Evolutionary conservation across 2,329 filamentous ascomycete genomes (phyloP).

Genomic region (Malbranchea cinnamomea): DNA sequence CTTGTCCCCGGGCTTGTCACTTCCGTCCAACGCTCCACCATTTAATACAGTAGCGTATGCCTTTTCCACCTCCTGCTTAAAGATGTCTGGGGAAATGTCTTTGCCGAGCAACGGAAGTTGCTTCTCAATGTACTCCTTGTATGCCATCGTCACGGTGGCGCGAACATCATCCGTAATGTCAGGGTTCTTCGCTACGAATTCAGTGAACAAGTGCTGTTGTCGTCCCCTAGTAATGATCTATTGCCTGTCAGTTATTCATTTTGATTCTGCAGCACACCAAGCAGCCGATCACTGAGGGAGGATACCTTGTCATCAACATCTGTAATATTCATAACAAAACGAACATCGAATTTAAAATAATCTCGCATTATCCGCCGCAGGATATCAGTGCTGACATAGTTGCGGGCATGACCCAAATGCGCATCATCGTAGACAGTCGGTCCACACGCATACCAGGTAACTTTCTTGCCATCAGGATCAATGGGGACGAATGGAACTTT

Average conservation of each 20-base stretch:
- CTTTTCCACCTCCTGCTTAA: slow-evolving; percentile 33
- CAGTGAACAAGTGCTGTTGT: slow-evolving; percentile 60
- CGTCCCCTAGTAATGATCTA: slow-evolving; percentile 52
- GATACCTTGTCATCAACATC: slow-evolving; percentile 61
- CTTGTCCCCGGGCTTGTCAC: slow-evolving; percentile 49
- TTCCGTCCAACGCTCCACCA: slow-evolving; percentile 40
- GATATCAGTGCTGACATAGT: slow-evolving; percentile 85
- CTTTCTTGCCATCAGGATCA: slow-evolving; percentile 49
- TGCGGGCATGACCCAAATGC: slow-evolving; percentile 70
- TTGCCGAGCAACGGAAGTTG: slow-evolving; percentile 43
- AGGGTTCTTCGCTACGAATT: slow-evolving; percentile 45
- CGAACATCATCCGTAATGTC: slow-evolving; percentile 31
- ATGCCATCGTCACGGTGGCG: slow-evolving; percentile 36
- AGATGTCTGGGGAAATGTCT: slow-evolving; percentile 32
- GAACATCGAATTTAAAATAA: slow-evolving; percentile 70
- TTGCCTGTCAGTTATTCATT: neutral
- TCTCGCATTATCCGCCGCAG: slow-evolving; percentile 67
- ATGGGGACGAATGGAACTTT: slow-evolving; percentile 63
- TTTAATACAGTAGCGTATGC: slow-evolving; percentile 40
- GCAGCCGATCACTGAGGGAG: neutral
- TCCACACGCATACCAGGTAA: slow-evolving; percentile 81
- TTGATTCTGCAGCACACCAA: neutral
- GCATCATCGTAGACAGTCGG: slow-evolving; percentile 73
- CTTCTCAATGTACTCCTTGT: slow-evolving; percentile 46
- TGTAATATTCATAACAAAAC: slow-evolving; percentile 88